phyloP scores from a whole-genome alignment of 768 basidiomycete species.

The Mycena crocata region DNA sequence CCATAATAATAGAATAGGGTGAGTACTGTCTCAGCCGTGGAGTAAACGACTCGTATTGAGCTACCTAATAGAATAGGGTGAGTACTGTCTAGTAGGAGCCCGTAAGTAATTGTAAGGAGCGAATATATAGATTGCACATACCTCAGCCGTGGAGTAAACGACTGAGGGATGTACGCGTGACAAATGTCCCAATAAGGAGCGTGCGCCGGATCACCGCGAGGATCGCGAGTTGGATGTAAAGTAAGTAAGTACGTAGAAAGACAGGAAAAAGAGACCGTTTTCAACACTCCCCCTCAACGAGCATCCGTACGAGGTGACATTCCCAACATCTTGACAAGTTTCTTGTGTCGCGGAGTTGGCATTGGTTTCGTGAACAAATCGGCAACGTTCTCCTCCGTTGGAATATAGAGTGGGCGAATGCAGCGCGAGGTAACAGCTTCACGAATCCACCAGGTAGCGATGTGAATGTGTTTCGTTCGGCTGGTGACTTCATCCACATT shows the following conservation, averaged over 20 bases:
- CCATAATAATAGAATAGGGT: too few species aligned
- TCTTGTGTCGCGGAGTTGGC: conserved; percentile 6
- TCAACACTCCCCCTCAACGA: conserved; percentile 33
- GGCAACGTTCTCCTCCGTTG: conserved; percentile 35
- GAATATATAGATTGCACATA: too few species aligned
- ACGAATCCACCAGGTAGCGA: conserved; percentile 48
- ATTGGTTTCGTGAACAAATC: conserved; percentile 36
- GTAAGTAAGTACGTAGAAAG: neutral
- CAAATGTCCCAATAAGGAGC: neutral
- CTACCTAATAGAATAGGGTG: too few species aligned
- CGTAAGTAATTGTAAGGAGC: neutral
- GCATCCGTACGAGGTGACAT: conserved; percentile 21
- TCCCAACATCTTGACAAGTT: conserved; percentile 16
- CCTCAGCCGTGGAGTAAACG: too few species aligned
- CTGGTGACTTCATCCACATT: conserved; percentile 43
- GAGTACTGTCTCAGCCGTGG: too few species aligned
- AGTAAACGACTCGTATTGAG: too few species aligned
- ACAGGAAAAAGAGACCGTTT: neutral
- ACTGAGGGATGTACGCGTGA: too few species aligned
- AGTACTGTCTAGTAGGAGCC: too few species aligned
- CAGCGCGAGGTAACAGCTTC: conserved; percentile 36
- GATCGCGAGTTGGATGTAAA: neutral
- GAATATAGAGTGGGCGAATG: conserved; percentile 33
- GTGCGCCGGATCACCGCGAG: neutral
- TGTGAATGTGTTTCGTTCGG: conserved; percentile 52